Evolutionary conservation across 2,329 filamentous ascomycete genomes (phyloP).

Genomic region (Trichoderma sp.): DNA sequence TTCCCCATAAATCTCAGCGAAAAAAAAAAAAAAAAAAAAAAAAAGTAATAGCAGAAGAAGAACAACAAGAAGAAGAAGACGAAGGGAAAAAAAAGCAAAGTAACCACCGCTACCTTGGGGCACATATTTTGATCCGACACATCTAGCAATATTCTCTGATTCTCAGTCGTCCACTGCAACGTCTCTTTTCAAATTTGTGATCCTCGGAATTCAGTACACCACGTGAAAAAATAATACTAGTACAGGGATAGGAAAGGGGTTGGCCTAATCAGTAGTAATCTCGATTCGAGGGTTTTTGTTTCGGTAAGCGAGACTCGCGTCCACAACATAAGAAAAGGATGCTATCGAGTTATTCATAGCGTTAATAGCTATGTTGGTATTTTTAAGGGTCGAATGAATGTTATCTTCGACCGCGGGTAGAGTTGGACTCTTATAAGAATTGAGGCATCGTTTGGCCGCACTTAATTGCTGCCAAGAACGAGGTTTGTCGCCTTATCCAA

Average conservation of each 20-base stretch:
- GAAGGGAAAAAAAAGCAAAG: not conserved
- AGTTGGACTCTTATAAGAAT: not conserved
- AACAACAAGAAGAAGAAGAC: not conserved
- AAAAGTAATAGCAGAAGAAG: not conserved
- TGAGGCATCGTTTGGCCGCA: not conserved
- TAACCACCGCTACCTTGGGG: not conserved
- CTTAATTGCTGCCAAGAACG: not conserved
- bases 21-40: not conserved
- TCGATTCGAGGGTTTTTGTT: not conserved
- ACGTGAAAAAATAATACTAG: not conserved
- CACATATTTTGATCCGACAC: not conserved
- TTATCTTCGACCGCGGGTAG: not conserved
- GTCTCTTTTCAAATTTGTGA: not conserved
- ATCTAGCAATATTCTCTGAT: not conserved
- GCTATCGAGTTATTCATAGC: not conserved
- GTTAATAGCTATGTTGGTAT: not conserved
- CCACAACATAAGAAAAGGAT: not conserved
- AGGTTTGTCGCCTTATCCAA: slow-evolving; percentile 37
- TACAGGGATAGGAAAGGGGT: not conserved
- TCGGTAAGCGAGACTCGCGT: not conserved
- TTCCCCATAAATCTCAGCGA: not conserved
- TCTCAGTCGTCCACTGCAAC: not conserved
- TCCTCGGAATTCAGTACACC: not conserved
- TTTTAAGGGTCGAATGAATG: not conserved
- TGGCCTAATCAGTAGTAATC: not conserved